Evolutionary conservation across 345 rosid species (phyloP), one percentile per base, ranked within the genome.

Genomic region (Populus simonii): DNA sequence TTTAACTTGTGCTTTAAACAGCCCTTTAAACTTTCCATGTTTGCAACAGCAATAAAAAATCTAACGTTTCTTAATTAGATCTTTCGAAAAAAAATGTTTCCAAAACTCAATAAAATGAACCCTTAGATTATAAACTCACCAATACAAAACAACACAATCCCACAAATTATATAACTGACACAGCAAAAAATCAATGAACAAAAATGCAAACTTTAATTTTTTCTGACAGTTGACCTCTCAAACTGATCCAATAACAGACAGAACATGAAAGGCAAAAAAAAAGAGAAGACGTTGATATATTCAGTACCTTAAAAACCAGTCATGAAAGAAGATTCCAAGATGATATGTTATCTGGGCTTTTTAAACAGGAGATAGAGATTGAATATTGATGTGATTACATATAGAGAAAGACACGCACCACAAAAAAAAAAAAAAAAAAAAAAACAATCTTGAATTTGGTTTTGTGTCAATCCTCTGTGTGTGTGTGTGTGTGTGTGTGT

Each of bases 221-320:
- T 27, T 79, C 74, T 2, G 25, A 72, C 66, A 68, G 68, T 51
- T 72, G 70, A 84, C 77, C 72, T 31, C 23, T 71, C 38, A 55
- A 57, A 63, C 2, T 20, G 17, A 80, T 68, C 72, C 68, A 61
- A 72, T 7, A 68, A 70, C 25, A 75, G 43, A 23, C 41, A 43
- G 23, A 25, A 59, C 29, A 59, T 59, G 23, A n/a, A 59, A 8
- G 29, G 29, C 65, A 59, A 66, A 23, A 45, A 45, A 33, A 49
- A 61, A 18, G 38, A 38, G 20, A 69, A 49, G 31, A 70, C 31
- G 71, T 23, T 5, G 23, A 45, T 33, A 61, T 68, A 74, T 15
- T 36, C 16, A 76, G 47, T 80, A 85, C 83, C 88, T 86, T 51
- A 79, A 8, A 79, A 74, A 75, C 66, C 71, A 66, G 73, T 62